Evolutionary conservation across 768 basidiomycete genomes (phyloP).

Genomic region (Auricularia cornea): DNA sequence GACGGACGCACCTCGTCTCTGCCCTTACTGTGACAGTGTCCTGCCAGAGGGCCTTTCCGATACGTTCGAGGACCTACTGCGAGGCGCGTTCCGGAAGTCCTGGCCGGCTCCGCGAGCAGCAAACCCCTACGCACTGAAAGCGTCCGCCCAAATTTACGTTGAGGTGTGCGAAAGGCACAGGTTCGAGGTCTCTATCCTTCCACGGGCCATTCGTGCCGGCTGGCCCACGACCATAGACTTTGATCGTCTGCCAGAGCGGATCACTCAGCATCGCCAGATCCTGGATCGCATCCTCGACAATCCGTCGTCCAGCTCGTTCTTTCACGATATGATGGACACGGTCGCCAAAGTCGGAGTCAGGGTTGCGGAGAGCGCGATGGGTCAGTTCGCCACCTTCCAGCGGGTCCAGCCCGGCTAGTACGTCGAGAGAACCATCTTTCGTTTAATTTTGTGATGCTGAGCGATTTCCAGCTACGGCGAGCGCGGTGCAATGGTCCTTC

Average conservation of each 20-base stretch:
- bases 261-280: conserved; percentile 25
- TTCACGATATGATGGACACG: conserved; percentile 56
- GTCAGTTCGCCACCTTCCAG: conserved; percentile 72
- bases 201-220: conserved; percentile 58
- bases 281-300: conserved; percentile 12
- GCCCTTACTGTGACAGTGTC: conserved; percentile 75
- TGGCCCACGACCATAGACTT: conserved; percentile 77
- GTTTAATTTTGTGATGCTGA: neutral
- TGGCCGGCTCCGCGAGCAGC: conserved; percentile 53
- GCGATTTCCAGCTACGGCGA: conserved; percentile 64
- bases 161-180: conserved; percentile 69
- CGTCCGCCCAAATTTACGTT: conserved; percentile 45
- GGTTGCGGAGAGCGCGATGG: conserved; percentile 58
- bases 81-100: conserved; percentile 31
- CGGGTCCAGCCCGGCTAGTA: conserved; percentile 87
- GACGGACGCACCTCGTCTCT: conserved; percentile 57
- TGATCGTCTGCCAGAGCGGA: conserved; percentile 40
- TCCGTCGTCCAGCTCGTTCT: conserved; percentile 45
- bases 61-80: conserved; percentile 39
- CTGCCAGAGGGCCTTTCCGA: conserved; percentile 58
- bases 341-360: conserved; percentile 58
- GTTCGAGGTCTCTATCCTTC: conserved; percentile 66
- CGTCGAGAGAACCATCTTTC: conserved; percentile 27
- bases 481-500: conserved; percentile 71
- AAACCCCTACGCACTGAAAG: conserved; percentile 58